Base-by-base conservation (phyloP, 2,329 filamentous ascomycete species). In the Raffaelea ambrosiae region DNA sequence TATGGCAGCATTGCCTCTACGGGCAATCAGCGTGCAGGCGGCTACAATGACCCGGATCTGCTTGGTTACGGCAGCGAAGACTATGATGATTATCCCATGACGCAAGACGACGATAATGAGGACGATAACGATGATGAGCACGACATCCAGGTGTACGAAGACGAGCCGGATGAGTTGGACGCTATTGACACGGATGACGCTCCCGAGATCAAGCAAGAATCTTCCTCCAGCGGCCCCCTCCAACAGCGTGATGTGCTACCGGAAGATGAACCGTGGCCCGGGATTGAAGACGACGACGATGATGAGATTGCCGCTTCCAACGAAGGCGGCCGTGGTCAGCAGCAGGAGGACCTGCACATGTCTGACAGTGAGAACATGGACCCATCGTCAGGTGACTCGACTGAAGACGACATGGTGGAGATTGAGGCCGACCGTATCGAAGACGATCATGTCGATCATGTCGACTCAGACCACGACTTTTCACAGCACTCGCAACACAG, bases 211-310 rank as follows among this genome's bases (percentile, higher is more conserved):
- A 38, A n/a, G 35, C 35, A 38, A 7, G 35, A 38, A 38, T n/a
- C n/a, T n/a, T n/a, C n/a, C n/a, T n/a, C n/a, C n/a, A n/a, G 35
- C 16, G 35, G 18, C 35, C n/a, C n/a, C n/a, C n/a, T n/a, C n/a
- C n/a, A n/a, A n/a, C n/a, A n/a, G 16, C 35, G 18, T 7, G 7
- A 38, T 38, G 35, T 38, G 7, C 35, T 66, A 21, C 73, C 73
- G 1, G 74, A 79, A 55, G 77, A 81, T 51, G 72, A 79, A 50
- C 69, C 70, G 2, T 77, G 76, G 74, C 72, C 69, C 0, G 77
- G 77, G 9, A 74, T 80, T 43, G 75, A 79, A 51, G 76, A 74
- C 48, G 43, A 53, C 33, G 40, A 48, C 35, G 44, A 49, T 8
- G 29, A 49, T 16, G 33, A 20, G n/a, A n/a, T n/a, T n/a, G n/a